Evolutionary conservation across 192 early-diverging fungal species (phyloP), one percentile per base, ranked within the genome.

Genomic region (Coemansia biformis): DNA sequence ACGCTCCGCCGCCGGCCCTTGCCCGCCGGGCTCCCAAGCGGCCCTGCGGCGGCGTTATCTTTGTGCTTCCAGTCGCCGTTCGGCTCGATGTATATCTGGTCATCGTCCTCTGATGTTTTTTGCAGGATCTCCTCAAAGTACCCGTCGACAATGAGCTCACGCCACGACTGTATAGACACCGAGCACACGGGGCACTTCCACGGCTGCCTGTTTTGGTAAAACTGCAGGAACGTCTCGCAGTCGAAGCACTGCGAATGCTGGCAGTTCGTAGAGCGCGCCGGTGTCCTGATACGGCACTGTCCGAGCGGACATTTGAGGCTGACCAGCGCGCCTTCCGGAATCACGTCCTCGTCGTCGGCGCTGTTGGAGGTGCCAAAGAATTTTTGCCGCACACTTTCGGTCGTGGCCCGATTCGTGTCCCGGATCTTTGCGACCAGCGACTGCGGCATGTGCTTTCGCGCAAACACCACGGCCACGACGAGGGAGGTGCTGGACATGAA

Each of bases 221-320:
- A 74, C 37, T 78, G 63, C 33, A 92, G 66, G 49, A 84, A 90
- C 1, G 79, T 82, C 6, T 69, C 77, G 12, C 70, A 77, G 46
- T 92, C 90, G 66, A 89, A 92, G 59, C 90, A 92, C 58, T 92
- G 87, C n/a, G 86, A 40, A 54, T 92, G 90, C 30, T 78, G 51
- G 50, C 90, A 92, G 8, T 63, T 54, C 12, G 43, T 60, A 1
- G 85, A 79, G 23, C 85, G 79, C 6, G 63, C 71, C 0, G 90
- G 87, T 15, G 70, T 56, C 0, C 43, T 64, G 31, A 92, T 89
- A 8, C 86, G 80, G 13, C 76, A 78, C 26, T 81, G 79, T 10
- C 86, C 74, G 59, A 88, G 78, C 13, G 87, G 87, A 42, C 84
- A 85, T 48, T 83, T 90, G 19, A 88, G 71, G 8, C 84, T 83